Evolutionary conservation across 1,284 basidiomycete species (phyloP).

Genomic region (Trametes pubescens): DNA sequence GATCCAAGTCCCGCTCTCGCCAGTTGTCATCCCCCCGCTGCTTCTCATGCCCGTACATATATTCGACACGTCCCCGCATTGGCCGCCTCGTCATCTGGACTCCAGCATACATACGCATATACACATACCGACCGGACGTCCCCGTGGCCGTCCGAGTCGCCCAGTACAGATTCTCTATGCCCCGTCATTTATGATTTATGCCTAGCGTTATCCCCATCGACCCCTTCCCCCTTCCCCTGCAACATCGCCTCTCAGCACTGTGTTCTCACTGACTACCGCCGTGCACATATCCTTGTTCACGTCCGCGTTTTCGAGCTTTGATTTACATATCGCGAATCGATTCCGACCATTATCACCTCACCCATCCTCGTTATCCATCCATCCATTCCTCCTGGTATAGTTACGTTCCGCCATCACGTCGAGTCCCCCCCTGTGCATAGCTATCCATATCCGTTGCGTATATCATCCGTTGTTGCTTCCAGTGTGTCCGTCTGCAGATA

Average conservation of each 20-base stretch:
- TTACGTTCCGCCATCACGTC: not conserved
- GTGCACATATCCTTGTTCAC: not conserved
- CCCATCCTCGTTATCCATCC: too few species aligned
- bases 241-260: not conserved
- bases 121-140: not conserved
- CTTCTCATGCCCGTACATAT: not conserved
- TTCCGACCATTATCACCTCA: not conserved
- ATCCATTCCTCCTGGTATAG: not conserved
- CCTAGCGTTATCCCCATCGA: not conserved
- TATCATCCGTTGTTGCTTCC: conserved; percentile 19
- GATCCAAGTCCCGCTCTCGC: not conserved
- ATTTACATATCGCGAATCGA: not conserved
- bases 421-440: conserved; percentile 19
- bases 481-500: not conserved
- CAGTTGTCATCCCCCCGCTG: not conserved
- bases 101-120: not conserved
- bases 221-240: not conserved
- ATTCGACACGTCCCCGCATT: not conserved
- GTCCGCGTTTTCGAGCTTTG: not conserved
- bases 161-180: conserved; percentile 1
- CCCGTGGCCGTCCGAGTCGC: too few species aligned
- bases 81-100: not conserved
- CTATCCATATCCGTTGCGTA: conserved; percentile 12
- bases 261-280: not conserved
- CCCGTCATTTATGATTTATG: conserved; percentile 12